Evolutionary conservation across 768 basidiomycete species (phyloP), one percentile per base, ranked within the genome.

Genomic region (Gloeostereum incarnatum): DNA sequence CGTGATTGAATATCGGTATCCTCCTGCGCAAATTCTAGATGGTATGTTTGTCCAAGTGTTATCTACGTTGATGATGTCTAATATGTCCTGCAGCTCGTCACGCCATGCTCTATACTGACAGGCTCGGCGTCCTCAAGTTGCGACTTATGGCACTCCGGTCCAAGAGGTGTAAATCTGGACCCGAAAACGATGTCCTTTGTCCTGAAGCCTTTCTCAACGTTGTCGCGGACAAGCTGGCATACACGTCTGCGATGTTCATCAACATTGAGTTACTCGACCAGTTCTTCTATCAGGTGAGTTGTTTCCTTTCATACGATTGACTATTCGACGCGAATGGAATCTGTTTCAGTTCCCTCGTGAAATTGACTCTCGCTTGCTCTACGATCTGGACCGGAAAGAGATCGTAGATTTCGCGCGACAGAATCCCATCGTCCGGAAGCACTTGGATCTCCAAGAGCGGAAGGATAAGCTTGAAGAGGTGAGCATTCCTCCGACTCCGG

Each of bases 391-490:
- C 55, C 80, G 90, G 1, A 74, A 71, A 34, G 91, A 97, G 56
- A 91, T 97, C 29, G 63, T 82, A 22, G 77, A 80, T 43, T 99
- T 99, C 61, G 94, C 96, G 1, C 75, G 88, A 32, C 94, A 99
- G 69, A 98, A 99, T 55, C 96, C 94, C 0, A 61, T 63, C n/a
- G 77, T 99, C 40, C 66, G 81, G 44, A 68, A 68, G 36, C 96
- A 99, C 55, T 68, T 99, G 14, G 93, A 98, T 42, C 62, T 99
- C 30, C 96, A 99, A 56, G 93, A 92, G 40, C 72, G 96, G 29
- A 99, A 98, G 52, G 93, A 99, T 58, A 97, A 97, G 61, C 69
- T 98, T 13, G 96, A 98, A 56, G 88, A 93, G 73, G 88, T 84
- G 45, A 45, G 57, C n/a, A 4, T 8, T 42, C 20, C 26, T 36